phyloP scores from a whole-genome alignment of 768 basidiomycete genomes.

The Leccinellum luteum region DNA sequence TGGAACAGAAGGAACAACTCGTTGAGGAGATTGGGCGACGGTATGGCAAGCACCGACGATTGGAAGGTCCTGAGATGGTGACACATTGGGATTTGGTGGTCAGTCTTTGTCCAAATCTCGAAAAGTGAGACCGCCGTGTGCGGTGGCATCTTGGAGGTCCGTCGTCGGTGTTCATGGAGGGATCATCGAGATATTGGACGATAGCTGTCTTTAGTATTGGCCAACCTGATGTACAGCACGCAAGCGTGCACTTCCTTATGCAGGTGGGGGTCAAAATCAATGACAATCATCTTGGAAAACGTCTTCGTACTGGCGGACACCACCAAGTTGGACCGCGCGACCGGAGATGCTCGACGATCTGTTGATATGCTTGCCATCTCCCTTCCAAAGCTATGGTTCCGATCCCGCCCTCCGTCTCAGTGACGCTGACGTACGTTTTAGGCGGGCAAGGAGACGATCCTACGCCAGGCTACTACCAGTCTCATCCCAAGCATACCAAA shows the following conservation, averaged over 20 bases:
- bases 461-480: too few relatives aligned
- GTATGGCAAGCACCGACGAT: conserved; percentile 70
- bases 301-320: conserved; percentile 50
- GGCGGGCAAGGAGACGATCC: too few relatives aligned
- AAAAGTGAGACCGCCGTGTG: conserved; percentile 50
- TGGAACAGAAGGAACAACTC: conserved; percentile 86
- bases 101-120: conserved; percentile 73
- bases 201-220: conserved; percentile 49
- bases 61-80: conserved; percentile 80
- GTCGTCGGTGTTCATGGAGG: conserved; percentile 12
- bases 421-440: too few relatives aligned
- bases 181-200: background rate
- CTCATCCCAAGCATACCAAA: too few relatives aligned
- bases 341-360: conserved; percentile 49
- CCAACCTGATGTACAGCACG: conserved; percentile 66
- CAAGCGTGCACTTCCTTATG: conserved; percentile 73
- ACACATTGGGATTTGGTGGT: conserved; percentile 82
- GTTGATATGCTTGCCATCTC: conserved; percentile 48
- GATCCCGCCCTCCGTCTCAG: too few relatives aligned
- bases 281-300: conserved; percentile 69
- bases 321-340: conserved; percentile 51
- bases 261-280: too few relatives aligned
- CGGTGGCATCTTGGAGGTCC: conserved; percentile 64
- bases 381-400: conserved; percentile 19
- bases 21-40: conserved; percentile 76